These are phyloP conservation scores for Endoconidiophora polonica DNA, from an alignment of 2,329 filamentous ascomycete genomes.

Conservation along the genomic window DNA sequence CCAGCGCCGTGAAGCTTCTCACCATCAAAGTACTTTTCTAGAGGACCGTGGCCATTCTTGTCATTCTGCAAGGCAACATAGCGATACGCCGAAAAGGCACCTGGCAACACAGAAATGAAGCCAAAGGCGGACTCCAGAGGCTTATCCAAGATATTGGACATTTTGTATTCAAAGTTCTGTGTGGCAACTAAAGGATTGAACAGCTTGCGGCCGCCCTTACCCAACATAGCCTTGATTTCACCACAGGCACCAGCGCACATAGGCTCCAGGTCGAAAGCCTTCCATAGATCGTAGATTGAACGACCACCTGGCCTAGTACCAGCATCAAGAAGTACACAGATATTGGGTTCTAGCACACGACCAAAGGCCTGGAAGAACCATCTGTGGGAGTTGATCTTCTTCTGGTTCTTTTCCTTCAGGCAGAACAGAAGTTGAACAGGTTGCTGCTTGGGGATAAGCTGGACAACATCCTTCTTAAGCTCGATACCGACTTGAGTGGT, in stretches of 20 bases:
- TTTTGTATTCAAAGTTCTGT: slow-evolving; percentile 99
- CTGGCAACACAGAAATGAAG: slow-evolving; percentile 90
- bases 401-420: slow-evolving; percentile 98
- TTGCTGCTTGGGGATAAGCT: slow-evolving; percentile 68
- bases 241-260: slow-evolving; percentile 96
- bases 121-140: slow-evolving; percentile 93
- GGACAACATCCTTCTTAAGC: slow-evolving; percentile 78
- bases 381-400: slow-evolving; percentile 98
- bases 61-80: slow-evolving; percentile 93
- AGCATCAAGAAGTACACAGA: slow-evolving; percentile 89
- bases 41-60: slow-evolving; percentile 77
- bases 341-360: slow-evolving; percentile 79
- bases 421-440: slow-evolving; percentile 97
- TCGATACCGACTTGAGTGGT: slow-evolving; percentile 73
- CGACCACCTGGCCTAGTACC: slow-evolving; percentile 87
- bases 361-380: slow-evolving; percentile 99
- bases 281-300: slow-evolving; percentile 97
- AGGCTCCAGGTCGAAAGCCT: slow-evolving; percentile 91
- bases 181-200: slow-evolving; percentile 87
- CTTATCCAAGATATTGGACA: slow-evolving; percentile 98
- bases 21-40: slow-evolving; percentile 94
- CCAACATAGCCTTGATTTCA: slow-evolving; percentile 97
- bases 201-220: slow-evolving; percentile 66
- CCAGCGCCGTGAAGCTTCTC: slow-evolving; percentile 89
- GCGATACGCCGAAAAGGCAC: slow-evolving; percentile 95